phyloP scores from a whole-genome alignment of 225 moss, liverwort and hornwort species.

The Marchantia paleacea region DNA sequence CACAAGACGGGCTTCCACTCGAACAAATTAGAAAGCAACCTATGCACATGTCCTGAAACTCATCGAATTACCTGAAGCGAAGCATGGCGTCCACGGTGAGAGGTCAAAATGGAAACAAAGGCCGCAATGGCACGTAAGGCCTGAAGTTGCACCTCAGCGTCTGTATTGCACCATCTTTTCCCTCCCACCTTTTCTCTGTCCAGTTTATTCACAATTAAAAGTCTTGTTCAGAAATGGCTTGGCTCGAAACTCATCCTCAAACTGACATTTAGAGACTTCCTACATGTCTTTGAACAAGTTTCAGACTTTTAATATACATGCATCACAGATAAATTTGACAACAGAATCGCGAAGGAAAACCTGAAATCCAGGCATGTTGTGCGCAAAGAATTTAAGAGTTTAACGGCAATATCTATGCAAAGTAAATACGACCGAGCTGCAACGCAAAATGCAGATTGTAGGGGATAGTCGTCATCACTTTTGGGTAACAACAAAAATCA shows the following conservation, averaged over 20 bases:
- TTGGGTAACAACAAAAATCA: too few relatives aligned
- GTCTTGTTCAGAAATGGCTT: background rate
- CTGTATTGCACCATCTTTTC: slow-evolving; percentile 56
- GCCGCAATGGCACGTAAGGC: slow-evolving; percentile 66
- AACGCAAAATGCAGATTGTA: too few relatives aligned
- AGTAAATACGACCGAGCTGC: too few relatives aligned
- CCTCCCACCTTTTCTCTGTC: slow-evolving; percentile 51
- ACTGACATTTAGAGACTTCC: too few relatives aligned
- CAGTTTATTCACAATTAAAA: background rate
- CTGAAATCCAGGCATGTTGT: too few relatives aligned
- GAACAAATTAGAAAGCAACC: background rate
- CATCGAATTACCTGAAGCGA: slow-evolving; percentile 46
- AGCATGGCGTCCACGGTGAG: slow-evolving; percentile 39
- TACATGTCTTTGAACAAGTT: too few relatives aligned
- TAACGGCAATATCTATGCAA: too few relatives aligned
- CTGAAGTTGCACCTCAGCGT: slow-evolving; percentile 69
- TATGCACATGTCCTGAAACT: background rate
- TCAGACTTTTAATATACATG: too few relatives aligned
- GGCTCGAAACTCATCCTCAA: background rate
- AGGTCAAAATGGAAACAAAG: slow-evolving; percentile 56
- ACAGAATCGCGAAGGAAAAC: too few relatives aligned
- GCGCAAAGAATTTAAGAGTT: too few relatives aligned
- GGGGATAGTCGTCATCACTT: too few relatives aligned
- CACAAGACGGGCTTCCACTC: background rate
- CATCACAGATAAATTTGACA: too few relatives aligned